Percentiles rank a stretch among this genome's conserved stretches.
These are phyloP conservation scores for Salix suchowensis DNA, from an alignment of 345 rosid species.

Conservation along the genomic window DNA sequence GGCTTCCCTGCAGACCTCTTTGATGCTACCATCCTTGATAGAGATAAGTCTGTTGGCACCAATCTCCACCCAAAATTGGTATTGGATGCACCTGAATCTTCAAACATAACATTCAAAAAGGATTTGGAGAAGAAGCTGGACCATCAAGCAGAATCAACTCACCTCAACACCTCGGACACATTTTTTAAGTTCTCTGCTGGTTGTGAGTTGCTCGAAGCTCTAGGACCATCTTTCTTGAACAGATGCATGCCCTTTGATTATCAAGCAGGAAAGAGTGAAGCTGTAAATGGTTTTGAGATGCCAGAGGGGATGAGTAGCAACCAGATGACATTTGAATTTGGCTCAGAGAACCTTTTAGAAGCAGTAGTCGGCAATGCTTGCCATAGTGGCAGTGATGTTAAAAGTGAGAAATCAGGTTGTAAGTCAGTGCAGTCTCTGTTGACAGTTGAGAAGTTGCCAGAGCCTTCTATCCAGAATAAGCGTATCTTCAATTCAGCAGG, in stretches of 20 bases:
- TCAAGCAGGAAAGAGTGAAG: slow-evolving; percentile 46
- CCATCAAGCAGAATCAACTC: slow-evolving; percentile 35
- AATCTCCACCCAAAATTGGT: slow-evolving; percentile 29
- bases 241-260: slow-evolving; percentile 30
- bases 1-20: slow-evolving; percentile 28
- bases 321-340: slow-evolving; percentile 50
- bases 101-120: slow-evolving; percentile 30
- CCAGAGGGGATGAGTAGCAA: slow-evolving; percentile 51
- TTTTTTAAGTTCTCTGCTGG: slow-evolving; percentile 58
- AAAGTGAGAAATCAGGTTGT: slow-evolving; percentile 48
- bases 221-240: slow-evolving; percentile 62
- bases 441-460: slow-evolving; percentile 45
- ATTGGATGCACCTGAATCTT: slow-evolving; percentile 32
- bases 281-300: slow-evolving; percentile 36
- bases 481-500: slow-evolving; percentile 36
- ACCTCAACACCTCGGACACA: slow-evolving; percentile 25
- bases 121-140: slow-evolving; percentile 30
- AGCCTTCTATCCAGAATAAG: slow-evolving; percentile 44
- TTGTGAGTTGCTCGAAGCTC: slow-evolving; percentile 76
- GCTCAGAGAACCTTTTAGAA: slow-evolving; percentile 77
- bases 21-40: slow-evolving; percentile 30
- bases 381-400: slow-evolving; percentile 41
- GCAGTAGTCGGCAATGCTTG: slow-evolving; percentile 79
- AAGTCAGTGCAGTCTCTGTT: slow-evolving; percentile 48
- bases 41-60: slow-evolving; percentile 24